phyloP scores from a whole-genome alignment of 2,329 filamentous ascomycete species.

The Lomentospora prolificans region DNA sequence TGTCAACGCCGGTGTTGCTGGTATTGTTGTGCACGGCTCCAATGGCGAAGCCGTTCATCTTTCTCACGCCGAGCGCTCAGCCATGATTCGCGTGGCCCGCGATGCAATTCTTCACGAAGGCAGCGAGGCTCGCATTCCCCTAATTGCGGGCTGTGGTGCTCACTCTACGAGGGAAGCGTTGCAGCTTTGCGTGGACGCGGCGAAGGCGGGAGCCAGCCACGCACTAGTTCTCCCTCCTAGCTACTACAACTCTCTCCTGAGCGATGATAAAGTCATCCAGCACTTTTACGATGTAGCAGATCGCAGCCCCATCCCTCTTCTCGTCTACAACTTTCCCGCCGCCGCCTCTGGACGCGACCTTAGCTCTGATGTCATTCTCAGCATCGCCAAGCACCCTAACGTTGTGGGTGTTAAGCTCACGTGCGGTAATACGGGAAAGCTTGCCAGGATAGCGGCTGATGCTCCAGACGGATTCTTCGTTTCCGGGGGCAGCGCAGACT shows the following conservation, averaged over 20 bases:
- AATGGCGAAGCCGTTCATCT: constrained; percentile 79
- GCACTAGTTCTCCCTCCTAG: constrained; percentile 66
- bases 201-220: constrained; percentile 61
- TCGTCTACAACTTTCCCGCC: constrained; percentile 56
- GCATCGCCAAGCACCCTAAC: constrained; percentile 42
- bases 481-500: constrained; percentile 32
- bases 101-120: constrained; percentile 49
- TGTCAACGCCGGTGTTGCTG: constrained; percentile 63
- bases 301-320: constrained; percentile 44
- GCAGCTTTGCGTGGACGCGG: constrained; percentile 58
- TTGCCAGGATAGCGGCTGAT: constrained; percentile 36
- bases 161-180: constrained; percentile 70
- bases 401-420: constrained; percentile 56
- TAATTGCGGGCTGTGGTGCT: constrained; percentile 68
- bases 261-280: constrained; percentile 35
- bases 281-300: constrained; percentile 58
- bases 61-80: constrained; percentile 56
- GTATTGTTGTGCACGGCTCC: constrained; percentile 68
- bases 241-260: constrained; percentile 63
- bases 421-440: constrained; percentile 54
- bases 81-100: constrained; percentile 61
- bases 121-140: constrained; percentile 55
- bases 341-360: constrained; percentile 48
- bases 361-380: constrained; percentile 44
- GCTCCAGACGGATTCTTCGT: constrained; percentile 24